Conservation (phyloP, 2,329 filamentous ascomycete species). For the Clonostachys solani region DNA sequence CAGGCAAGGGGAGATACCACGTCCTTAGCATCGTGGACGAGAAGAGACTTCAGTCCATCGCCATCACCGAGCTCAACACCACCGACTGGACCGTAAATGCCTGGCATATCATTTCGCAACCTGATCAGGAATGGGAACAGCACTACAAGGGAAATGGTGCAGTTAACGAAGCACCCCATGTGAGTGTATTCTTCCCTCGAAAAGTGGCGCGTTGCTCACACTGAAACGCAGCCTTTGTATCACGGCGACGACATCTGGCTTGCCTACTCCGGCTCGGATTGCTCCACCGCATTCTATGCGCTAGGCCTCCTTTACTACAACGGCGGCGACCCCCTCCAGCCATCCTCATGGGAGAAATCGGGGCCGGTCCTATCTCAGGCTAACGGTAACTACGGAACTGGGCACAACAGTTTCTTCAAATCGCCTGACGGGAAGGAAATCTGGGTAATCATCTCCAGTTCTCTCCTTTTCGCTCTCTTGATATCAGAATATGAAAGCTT, state of each 20-base stretch:
- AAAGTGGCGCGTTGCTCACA: too few relatives aligned
- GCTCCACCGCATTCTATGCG: constrained; percentile 50
- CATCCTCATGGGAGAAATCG: constrained; percentile 45
- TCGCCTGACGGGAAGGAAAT: constrained; percentile 49
- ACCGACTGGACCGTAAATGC: constrained; percentile 28
- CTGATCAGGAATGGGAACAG: constrained; percentile 45
- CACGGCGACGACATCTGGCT: constrained; percentile 43
- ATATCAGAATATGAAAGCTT: background rate
- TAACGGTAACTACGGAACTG: constrained; percentile 53
- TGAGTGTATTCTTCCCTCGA: background rate
- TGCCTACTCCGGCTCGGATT: constrained; percentile 50
- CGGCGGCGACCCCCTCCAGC: constrained; percentile 39
- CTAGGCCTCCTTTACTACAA: constrained; percentile 50
- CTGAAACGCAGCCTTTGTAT: constrained; percentile 37
- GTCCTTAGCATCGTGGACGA: constrained; percentile 20
- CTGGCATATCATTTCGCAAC: constrained; percentile 38
- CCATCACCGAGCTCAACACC: background rate
- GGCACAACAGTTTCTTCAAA: constrained; percentile 54
- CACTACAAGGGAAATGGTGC: constrained; percentile 9
- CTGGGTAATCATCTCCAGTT: constrained; percentile 32
- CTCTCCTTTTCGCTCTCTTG: background rate
- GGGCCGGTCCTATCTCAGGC: constrained; percentile 45
- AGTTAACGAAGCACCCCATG: background rate
- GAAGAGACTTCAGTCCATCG: background rate
- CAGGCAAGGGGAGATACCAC: constrained; percentile 45